Percentiles rank a stretch among this genome's conserved stretches.
Evolutionary conservation across 108 stramenopile genomes (phyloP).

Genomic region (Nitzschia putrida): DNA sequence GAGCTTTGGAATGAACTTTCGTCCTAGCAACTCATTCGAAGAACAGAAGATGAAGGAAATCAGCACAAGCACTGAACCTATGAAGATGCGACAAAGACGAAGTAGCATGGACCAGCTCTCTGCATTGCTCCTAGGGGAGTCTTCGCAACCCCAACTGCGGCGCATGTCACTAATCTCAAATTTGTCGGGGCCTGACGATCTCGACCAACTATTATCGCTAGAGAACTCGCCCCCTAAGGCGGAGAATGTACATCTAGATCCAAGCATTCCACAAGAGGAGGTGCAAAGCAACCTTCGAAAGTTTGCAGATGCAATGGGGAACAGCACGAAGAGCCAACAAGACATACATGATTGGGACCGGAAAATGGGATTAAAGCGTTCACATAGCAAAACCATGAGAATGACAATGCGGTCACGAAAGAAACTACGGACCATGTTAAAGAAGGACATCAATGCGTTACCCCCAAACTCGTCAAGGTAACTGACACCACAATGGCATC

Average conservation of each 20-base stretch:
- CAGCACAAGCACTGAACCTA: not conserved
- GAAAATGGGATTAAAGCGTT: slow-evolving; percentile 75
- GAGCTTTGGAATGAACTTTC: not conserved
- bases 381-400: slow-evolving; percentile 79
- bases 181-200: not conserved
- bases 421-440: slow-evolving; percentile 41
- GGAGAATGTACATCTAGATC: not conserved
- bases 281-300: slow-evolving; percentile 13
- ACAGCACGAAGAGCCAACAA: slow-evolving; percentile 63
- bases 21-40: slow-evolving; percentile 1
- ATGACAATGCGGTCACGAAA: slow-evolving; percentile 64
- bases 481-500: no score
- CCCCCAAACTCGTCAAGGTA: not conserved
- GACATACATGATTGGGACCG: slow-evolving; percentile 82
- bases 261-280: slow-evolving; percentile 9
- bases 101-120: slow-evolving; percentile 9
- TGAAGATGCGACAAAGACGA: slow-evolving; percentile 12
- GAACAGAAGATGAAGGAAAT: slow-evolving; percentile 14
- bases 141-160: not conserved
- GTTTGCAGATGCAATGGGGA: slow-evolving; percentile 58
- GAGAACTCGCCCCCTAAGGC: not conserved
- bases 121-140: not conserved
- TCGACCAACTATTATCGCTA: not conserved
- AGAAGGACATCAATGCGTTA: slow-evolving; percentile 22
- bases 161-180: slow-evolving; percentile 5